Evolutionary conservation across 495 filamentous ascomycete genomes (phyloP), one percentile per base, ranked within the genome.

Genomic region (Penicillium cinerascens): DNA sequence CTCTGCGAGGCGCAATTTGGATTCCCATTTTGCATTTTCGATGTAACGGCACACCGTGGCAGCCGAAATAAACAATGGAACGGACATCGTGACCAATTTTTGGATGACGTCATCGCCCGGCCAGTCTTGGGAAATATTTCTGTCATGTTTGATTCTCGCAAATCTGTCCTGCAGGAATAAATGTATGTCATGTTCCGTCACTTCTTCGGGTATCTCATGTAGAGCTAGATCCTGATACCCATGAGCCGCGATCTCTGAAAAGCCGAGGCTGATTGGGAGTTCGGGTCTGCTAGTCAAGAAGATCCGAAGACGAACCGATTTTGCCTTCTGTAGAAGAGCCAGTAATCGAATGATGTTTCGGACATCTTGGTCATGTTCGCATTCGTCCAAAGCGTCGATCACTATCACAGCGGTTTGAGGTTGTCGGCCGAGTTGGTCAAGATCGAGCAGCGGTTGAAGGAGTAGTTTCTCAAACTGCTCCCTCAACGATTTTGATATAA

Each of bases 321-420:
- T 51, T n/a, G 47, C 11, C 6, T 65, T 42, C 25, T 58, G 48
- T 8, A 64, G 13, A 35, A 48, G 47, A 9, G 59, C 39, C 1
- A 78, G 52, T 0, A 79, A 51, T 35, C 46, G 48, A 23, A 83
- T 60, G 23, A 82, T 64, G 8, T 26, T 42, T 55, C 46, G 53
- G 0, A 76, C 52, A 47, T 78, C 69, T 15, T 68, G 27, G 10
- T 78, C 70, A 5, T 54, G 20, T 1, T 74, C 73, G 50, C 75
- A 82, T 52, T 82, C 76, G 44, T 81, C 80, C 17, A 83, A 65
- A 44, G 79, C 79, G 53, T 83, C 78, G 22, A 83, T 59, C 16
- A 81, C 68, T 10, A 81, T 63, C 10, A 74, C 47, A 10, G 67
- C 17, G 11, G 21, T 54, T 52, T 35, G 49, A 22, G 22, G 33